Evolutionary conservation across 192 early-diverging fungal species (phyloP), one percentile per base, ranked within the genome.

Genomic region (Kickxella alabastrina): DNA sequence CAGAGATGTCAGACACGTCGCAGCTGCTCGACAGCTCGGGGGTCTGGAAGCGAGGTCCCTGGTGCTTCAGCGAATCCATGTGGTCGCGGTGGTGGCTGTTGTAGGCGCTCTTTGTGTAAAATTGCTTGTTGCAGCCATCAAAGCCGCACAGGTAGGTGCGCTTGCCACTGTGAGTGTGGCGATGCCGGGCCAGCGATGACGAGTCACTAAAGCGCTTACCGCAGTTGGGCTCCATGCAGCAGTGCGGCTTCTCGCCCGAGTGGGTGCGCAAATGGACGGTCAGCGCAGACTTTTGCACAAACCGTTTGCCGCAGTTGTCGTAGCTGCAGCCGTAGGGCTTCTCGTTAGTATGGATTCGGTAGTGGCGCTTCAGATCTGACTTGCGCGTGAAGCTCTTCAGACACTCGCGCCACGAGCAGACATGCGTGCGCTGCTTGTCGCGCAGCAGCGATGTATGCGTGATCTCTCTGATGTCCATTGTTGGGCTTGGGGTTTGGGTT

Each of bases 251-350:
- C 61, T 87, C 86, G 23, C 88, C 88, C 12, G 88, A 80, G 66
- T 90, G 88, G 1, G 84, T 87, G 60, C 89, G 82, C 45, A 79
- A 64, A 64, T 92, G 90, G 21, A 92, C 87, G 4, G 83, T 87
- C 52, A 92, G 63, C 45, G 90, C 90, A 8, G 86, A 89, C 38
- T 86, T 76, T 81, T 92, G 90, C 64, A 92, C 89, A 46, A 92
- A 92, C 39, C 85, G 79, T 76, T 92, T 92, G 45, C 78, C 83
- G 59, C 90, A 92, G 35, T 75, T 77, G 27, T 62, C 58, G 49
- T 81, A 79, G 22, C 31, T 46, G 58, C 89, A 91, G 23, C 65
- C 59, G 63, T 85, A 91, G 1, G 89, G 87, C 62, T 83, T 80
- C 54, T 90, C 87, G 49, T 86, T 85, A 28, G 85, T 88, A 62